Evolutionary conservation across 139 green algal genomes (phyloP).

Genomic region (Volvox reticuliferus): DNA sequence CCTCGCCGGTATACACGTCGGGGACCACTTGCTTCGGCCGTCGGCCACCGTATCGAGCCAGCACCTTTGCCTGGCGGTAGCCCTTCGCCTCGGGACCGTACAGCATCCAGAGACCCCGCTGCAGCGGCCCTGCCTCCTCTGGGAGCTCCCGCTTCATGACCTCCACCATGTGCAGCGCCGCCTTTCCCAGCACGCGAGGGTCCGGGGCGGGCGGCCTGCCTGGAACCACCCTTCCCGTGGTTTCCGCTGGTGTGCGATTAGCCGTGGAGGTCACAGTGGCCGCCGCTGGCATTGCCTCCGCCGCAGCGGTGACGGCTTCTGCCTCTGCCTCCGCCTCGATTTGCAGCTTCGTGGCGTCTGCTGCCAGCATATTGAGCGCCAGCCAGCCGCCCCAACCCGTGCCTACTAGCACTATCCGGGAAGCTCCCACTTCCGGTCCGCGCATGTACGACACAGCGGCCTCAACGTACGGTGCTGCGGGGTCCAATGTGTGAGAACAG

Average conservation of each 20-base stretch:
- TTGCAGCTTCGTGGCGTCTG: background rate
- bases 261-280: background rate
- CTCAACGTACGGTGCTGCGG: conserved; percentile 3
- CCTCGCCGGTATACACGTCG: background rate
- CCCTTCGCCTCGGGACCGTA: background rate
- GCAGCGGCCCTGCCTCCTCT: background rate
- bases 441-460: conserved; percentile 21
- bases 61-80: conserved; percentile 1
- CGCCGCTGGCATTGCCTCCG: background rate
- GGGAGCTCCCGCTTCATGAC: background rate
- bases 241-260: too few relatives aligned
- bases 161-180: background rate
- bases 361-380: background rate
- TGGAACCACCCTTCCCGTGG: too few relatives aligned
- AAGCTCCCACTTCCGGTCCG: background rate
- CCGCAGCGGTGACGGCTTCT: background rate
- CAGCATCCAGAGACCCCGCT: background rate
- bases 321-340: background rate
- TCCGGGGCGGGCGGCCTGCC: too few relatives aligned
- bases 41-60: background rate
- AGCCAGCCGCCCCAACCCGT: conserved; percentile 39
- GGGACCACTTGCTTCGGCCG: background rate
- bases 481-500: too few relatives aligned
- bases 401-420: background rate
- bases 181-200: background rate